These are phyloP conservation scores for Fusarium irregulare DNA, from an alignment of 2,329 filamentous ascomycete genomes.

Conservation along the genomic window DNA sequence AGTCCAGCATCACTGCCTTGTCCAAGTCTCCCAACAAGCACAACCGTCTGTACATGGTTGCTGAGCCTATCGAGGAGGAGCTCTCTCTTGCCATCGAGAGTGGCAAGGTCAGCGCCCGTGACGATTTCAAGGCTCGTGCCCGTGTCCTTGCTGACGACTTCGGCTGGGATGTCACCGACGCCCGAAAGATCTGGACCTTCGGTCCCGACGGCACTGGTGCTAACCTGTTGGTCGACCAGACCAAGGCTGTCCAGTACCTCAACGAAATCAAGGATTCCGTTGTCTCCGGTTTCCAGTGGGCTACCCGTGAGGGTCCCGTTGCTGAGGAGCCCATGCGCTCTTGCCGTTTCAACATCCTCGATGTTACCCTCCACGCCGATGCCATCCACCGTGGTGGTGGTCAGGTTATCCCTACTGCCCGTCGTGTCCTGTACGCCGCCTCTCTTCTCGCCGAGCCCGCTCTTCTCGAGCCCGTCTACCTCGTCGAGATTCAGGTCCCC, in stretches of 20 bases:
- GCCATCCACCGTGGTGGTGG: conserved; percentile 99
- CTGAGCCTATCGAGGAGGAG: conserved; percentile 91
- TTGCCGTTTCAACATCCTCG: conserved; percentile 98
- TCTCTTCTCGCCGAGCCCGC: conserved; percentile 89
- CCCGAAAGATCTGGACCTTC: conserved; percentile 99
- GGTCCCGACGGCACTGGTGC: conserved; percentile 97
- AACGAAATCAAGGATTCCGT: conserved; percentile 99
- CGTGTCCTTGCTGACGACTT: conserved; percentile 95
- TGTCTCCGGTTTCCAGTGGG: conserved; percentile 99
- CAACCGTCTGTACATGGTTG: conserved; percentile 99
- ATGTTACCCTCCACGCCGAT: conserved; percentile 99
- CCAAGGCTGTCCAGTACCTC: conserved; percentile 99
- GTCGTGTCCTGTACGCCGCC: conserved; percentile 96
- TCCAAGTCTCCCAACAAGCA: conserved; percentile 99
- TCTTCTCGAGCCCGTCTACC: conserved; percentile 97
- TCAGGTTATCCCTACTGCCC: conserved; percentile 97
- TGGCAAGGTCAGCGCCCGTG: conserved; percentile 93
- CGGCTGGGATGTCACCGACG: conserved; percentile 99
- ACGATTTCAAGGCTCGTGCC: conserved; percentile 99
- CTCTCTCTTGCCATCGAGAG: conserved; percentile 88
- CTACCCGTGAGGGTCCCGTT: conserved; percentile 95
- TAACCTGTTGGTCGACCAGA: conserved; percentile 99
- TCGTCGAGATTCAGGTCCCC: conserved; percentile 99
- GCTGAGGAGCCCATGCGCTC: conserved; percentile 98
- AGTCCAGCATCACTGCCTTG: conserved; percentile 94